Percentiles rank a stretch among this genome's conserved stretches.
Evolutionary conservation across 257 asterid genomes (phyloP).

Genomic region (Salvia rosmarinus): DNA sequence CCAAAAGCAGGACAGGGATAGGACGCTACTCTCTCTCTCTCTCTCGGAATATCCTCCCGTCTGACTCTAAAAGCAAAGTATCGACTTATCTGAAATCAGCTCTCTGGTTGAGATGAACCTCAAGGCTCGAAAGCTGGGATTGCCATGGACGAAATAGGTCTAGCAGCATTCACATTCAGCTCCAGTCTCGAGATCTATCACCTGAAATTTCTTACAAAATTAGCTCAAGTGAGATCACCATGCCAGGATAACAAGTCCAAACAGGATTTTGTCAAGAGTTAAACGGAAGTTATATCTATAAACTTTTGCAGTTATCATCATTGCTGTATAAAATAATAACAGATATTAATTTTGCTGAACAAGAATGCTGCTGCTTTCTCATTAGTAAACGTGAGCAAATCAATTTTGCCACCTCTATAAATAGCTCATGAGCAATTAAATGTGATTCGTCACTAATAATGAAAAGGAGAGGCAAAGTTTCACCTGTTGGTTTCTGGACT

Average conservation of each 20-base stretch:
- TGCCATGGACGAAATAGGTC: slow-evolving; percentile 5
- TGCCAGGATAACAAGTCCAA: background rate
- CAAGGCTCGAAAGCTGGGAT: slow-evolving; percentile 19
- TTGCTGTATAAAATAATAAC: background rate
- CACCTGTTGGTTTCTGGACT: slow-evolving; percentile 64
- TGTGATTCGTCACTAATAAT: too few species aligned
- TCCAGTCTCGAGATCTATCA: slow-evolving; percentile 36
- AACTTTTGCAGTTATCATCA: background rate
- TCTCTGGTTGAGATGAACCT: slow-evolving; percentile 16
- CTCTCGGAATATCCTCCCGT: too few species aligned
- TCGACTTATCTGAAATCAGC: slow-evolving; percentile 23
- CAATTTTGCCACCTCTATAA: background rate
- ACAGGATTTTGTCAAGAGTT: background rate
- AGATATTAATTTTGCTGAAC: background rate
- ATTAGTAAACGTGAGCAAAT: too few species aligned
- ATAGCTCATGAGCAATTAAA: too few species aligned
- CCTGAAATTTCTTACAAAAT: slow-evolving; percentile 26
- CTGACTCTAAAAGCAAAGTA: slow-evolving; percentile 7
- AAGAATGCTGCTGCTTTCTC: too few species aligned
- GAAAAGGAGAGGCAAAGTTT: too few species aligned
- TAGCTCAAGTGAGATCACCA: background rate
- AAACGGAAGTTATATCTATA: background rate
- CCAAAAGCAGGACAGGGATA: background rate
- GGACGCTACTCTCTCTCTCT: slow-evolving; percentile 22
- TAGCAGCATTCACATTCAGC: slow-evolving; percentile 34